These are phyloP conservation scores for Harringtonia aguacate DNA, from an alignment of 2,329 filamentous ascomycete species.

Conservation along the genomic window DNA sequence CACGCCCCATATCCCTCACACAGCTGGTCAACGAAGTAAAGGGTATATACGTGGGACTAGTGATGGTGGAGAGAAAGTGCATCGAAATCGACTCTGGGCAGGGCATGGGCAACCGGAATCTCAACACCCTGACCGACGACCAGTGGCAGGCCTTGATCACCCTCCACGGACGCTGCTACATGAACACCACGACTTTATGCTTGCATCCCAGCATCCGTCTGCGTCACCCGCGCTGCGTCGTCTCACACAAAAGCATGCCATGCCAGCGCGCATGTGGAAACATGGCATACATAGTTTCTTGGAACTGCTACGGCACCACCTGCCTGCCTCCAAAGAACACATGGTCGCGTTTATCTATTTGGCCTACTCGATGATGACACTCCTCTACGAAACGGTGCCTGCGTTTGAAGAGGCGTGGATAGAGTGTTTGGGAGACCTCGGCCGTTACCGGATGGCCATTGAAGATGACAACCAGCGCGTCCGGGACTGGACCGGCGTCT, in stretches of 20 bases:
- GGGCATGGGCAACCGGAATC: slow-evolving; percentile 24
- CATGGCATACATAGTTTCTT: slow-evolving; percentile 83
- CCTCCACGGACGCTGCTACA: slow-evolving; percentile 70
- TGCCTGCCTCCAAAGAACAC: slow-evolving; percentile 71
- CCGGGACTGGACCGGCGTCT: slow-evolving; percentile 74
- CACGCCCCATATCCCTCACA: slow-evolving; percentile 61
- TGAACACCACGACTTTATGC: slow-evolving; percentile 78
- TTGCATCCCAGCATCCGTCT: slow-evolving; percentile 77
- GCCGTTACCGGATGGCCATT: slow-evolving; percentile 81
- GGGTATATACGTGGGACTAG: slow-evolving; percentile 70
- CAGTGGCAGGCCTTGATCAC: slow-evolving; percentile 81
- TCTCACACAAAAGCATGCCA: slow-evolving; percentile 71
- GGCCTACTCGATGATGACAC: slow-evolving; percentile 80
- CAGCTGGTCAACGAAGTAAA: slow-evolving; percentile 75
- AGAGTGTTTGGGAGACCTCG: slow-evolving; percentile 81
- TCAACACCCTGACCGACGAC: slow-evolving; percentile 42
- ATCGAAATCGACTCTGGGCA: slow-evolving; percentile 68
- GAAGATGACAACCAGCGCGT: slow-evolving; percentile 71
- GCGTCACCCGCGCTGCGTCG: slow-evolving; percentile 56
- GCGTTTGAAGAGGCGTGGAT: slow-evolving; percentile 85
- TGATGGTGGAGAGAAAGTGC: slow-evolving; percentile 80
- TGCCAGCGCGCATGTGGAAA: slow-evolving; percentile 91
- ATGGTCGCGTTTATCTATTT: slow-evolving; percentile 89
- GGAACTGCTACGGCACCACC: slow-evolving; percentile 60
- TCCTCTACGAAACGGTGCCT: slow-evolving; percentile 77